phyloP scores from a whole-genome alignment of 331 rosid genomes.

The Saraca asoca region DNA sequence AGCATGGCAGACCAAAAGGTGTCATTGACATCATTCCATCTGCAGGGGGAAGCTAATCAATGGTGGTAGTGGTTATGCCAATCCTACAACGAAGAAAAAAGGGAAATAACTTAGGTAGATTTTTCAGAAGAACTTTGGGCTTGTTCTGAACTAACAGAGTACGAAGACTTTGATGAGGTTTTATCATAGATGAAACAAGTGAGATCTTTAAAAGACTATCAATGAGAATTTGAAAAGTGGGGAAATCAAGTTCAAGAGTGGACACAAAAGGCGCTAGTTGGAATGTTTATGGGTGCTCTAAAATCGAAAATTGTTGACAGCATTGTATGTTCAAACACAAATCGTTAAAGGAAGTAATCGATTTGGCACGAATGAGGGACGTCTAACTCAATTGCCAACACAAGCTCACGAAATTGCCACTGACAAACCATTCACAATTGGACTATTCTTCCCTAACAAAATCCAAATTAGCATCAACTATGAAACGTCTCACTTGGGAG shows the following conservation, averaged over 20 bases:
- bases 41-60: neutral
- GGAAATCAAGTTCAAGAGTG: neutral
- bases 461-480: too few species aligned
- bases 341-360: neutral
- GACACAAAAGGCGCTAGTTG: neutral
- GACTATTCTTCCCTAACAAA: neutral
- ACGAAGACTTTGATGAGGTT: neutral
- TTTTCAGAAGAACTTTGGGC: conserved; percentile 14
- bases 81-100: neutral
- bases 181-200: neutral
- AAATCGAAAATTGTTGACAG: neutral
- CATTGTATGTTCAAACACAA: neutral
- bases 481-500: neutral
- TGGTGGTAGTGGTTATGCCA: neutral
- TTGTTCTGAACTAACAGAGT: neutral
- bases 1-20: too few species aligned
- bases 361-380: neutral
- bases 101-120: neutral
- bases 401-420: neutral
- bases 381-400: neutral
- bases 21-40: neutral
- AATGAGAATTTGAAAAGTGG: neutral
- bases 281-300: neutral
- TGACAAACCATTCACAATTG: neutral
- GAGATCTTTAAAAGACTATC: neutral